Evolutionary conservation across 75 land plant species (phyloP), one percentile per base, ranked within the genome.

Genomic region (Pinus albicaulis): DNA sequence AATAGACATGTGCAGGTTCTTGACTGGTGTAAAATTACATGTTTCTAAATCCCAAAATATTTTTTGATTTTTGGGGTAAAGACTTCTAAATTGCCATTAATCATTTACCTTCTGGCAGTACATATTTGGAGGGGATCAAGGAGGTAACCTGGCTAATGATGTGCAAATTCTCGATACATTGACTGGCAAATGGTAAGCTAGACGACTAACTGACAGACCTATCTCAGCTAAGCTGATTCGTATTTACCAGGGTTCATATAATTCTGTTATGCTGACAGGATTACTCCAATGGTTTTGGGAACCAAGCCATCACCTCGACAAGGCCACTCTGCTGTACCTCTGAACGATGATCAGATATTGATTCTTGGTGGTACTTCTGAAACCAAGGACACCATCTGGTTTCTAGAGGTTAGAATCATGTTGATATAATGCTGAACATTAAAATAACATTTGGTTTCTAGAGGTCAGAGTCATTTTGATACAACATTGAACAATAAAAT

Each of bases 321-420:
- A 74, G 89, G 84, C 10, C 89, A 86, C 62, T 92, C 88, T 20
- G 86, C 91, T n/a, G 76, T 94, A 6, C 63, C 74, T 77, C 59
- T 92, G 23, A 79, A 82, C 62, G 81, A 83, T 23, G 92, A 87
- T 26, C 77, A 91, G 22, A 88, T 94, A 34, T 61, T 94, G 64
- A 68, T 94, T 69, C 75, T 93, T 41, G 89, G 83, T 62, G 81
- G 81, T 41, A 78, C 81, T 94, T 76, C 48, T 62, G 74, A 58
- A 17, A 4, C 4, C 5, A n/a, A n/a, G n/a, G n/a, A n/a, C n/a
- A 71, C 73, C 75, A 73, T 83, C 80, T 94, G 95, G 94, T 88
- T 94, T 76, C 91, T 94, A 56, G 95, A 94, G 91, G 98, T 94
- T 62, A 22, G 82, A 17, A 41, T 34, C 76, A 31, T 3, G 15